Percentiles rank a stretch among this genome's conserved stretches.
Conservation (phyloP, 78 protist species). For the Polysphondylium violaceum region DNA sequence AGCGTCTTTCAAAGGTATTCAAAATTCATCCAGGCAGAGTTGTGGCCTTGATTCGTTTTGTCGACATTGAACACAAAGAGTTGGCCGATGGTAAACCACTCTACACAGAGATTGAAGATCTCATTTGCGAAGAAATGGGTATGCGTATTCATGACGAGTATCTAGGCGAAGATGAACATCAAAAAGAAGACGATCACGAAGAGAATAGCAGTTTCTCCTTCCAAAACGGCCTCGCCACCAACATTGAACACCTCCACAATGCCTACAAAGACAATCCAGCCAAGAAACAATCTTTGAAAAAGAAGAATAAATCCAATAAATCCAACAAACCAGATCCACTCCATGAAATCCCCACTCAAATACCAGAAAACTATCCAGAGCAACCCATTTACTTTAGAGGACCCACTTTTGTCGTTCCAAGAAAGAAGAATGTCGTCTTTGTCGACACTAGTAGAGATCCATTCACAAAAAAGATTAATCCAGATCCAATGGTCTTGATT, state of each 20-base stretch:
- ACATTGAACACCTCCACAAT: not conserved
- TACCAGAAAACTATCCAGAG: constrained; percentile 47
- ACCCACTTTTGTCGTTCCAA: constrained; percentile 37
- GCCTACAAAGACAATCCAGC: not conserved
- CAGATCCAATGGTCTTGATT: constrained; percentile 75
- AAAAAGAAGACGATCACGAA: not conserved
- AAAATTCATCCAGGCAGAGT: constrained; percentile 50
- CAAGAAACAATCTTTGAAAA: no score
- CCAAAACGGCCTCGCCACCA: not conserved
- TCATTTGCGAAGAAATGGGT: not conserved
- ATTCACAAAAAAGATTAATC: constrained; percentile 43
- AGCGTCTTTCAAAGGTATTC: constrained; percentile 38
- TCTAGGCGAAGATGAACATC: constrained; percentile 9
- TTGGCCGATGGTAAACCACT: constrained; percentile 3
- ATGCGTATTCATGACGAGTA: constrained; percentile 18
- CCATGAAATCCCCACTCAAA: constrained; percentile 35
- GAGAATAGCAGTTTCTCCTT: not conserved
- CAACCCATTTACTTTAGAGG: constrained; percentile 69
- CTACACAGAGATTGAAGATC: not conserved
- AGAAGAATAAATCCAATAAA: not conserved
- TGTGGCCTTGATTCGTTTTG: constrained; percentile 51
- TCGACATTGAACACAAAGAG: constrained; percentile 41
- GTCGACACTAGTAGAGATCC: constrained; percentile 62
- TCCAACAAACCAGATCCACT: constrained; percentile 31
- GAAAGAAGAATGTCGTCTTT: constrained; percentile 55